Evolutionary conservation across 208 protist genomes (phyloP), one percentile per base, ranked within the genome.

Genomic region (Trypanosoma vivax): DNA sequence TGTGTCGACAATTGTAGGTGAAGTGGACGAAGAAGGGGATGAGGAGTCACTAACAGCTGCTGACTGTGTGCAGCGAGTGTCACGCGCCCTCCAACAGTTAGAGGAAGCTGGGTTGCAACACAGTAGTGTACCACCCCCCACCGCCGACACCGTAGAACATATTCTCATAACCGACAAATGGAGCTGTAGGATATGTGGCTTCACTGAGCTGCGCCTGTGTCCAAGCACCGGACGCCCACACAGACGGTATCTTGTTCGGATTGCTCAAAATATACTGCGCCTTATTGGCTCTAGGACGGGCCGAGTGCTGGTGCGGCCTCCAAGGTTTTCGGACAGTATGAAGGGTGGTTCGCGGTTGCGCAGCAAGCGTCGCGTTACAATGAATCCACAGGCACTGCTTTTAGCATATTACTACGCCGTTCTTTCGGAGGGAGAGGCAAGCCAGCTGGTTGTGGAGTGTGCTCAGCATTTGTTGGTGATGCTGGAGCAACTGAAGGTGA

Each of bases 341-440:
- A 69, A 73, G 34, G 81, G 81, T 34, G 63, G 79, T 39, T 67
- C 76, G 47, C 71, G 71, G 29, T 61, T 86, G 33, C 77, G 78
- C 60, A 75, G 67, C 1, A 60, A 74, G 38, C 78, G 83, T 10
- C 73, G 76, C 31, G 64, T 85, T 19, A 61, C 58, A 16, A 73
- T 83, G 65, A 86, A 83, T 35, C 83, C 83, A 27, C 83, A 87
- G 39, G 66, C 76, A 28, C 73, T 90, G 40, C 70, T 90, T 11
- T 68, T 90, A 21, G 50, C 71, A 23, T 87, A 81, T 46, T 86
- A 87, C 53, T 84, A 85, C 43, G 76, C 74, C 28, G 56, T 77
- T 3, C 54, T 69, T 10, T 31, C 56, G 19, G 40, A 31, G 38
- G 33, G 42, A 1, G 67, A 68, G 34, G 55, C 49, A 25, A 60